Conservation (phyloP, 371 early-diverging fungal species). For the Nosema muscidifuracis region DNA sequence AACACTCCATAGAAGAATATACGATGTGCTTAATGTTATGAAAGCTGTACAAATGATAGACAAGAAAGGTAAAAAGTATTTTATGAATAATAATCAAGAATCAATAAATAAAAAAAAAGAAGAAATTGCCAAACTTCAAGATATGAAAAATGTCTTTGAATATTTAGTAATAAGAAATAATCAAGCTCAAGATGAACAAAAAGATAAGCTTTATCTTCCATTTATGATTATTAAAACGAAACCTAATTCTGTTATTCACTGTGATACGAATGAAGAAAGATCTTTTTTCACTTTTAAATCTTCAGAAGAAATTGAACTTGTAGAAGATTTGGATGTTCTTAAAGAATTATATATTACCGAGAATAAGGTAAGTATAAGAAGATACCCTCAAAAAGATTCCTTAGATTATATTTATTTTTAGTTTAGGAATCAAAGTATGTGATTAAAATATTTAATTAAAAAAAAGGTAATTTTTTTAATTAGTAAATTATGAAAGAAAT, state of each 20-base stretch:
- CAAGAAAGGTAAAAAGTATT: constrained; percentile 44
- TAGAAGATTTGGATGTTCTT: constrained; percentile 55
- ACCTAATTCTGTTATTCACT: constrained; percentile 41
- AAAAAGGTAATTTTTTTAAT: too few relatives aligned
- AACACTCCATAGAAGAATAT: constrained; percentile 53
- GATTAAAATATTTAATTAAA: too few relatives aligned
- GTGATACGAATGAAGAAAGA: constrained; percentile 59
- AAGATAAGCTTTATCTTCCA: constrained; percentile 50
- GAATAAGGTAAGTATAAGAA: neutral
- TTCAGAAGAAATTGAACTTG: constrained; percentile 34
- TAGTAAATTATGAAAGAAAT: too few relatives aligned
- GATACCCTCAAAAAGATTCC: neutral
- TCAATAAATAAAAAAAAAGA: constrained; percentile 36
- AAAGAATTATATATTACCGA: constrained; percentile 30
- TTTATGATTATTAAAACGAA: constrained; percentile 53
- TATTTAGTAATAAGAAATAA: constrained; percentile 39
- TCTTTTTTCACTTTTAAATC: constrained; percentile 50
- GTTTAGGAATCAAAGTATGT: neutral
- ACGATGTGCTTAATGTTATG: constrained; percentile 59
- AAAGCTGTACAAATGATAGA: constrained; percentile 50
- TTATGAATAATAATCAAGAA: constrained; percentile 19
- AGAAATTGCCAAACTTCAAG: constrained; percentile 38
- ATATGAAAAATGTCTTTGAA: constrained; percentile 50
- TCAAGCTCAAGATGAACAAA: neutral
- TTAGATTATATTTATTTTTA: constrained; percentile 4